Evolutionary conservation across 305 asterid species (phyloP).

Genomic region (Fraxinus velutina): DNA sequence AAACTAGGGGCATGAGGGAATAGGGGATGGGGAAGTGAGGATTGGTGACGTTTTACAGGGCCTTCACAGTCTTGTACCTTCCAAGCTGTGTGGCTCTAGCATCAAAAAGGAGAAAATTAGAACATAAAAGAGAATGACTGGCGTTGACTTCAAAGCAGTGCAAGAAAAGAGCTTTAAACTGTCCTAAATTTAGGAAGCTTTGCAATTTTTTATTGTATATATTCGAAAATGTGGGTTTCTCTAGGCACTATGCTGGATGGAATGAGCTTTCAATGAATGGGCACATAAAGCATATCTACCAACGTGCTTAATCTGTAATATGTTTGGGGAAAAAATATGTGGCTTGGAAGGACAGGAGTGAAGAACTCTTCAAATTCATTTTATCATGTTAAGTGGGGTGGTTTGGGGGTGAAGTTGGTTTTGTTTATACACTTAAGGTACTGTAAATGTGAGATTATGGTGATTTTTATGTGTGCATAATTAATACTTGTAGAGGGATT

Average conservation of each 20-base stretch:
- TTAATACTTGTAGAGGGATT: neutral
- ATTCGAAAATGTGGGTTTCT: neutral
- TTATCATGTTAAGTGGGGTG: neutral
- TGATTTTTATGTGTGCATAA: neutral
- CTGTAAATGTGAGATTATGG: neutral
- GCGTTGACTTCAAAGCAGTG: neutral
- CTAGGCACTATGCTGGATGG: neutral
- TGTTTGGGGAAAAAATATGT: neutral
- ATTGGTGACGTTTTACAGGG: neutral
- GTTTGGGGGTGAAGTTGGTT: neutral
- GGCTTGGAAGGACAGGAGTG: neutral
- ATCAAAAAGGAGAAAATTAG: neutral
- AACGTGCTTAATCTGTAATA: neutral
- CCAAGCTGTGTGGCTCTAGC: neutral
- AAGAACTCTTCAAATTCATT: neutral
- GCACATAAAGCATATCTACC: neutral
- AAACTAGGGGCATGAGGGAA: neutral
- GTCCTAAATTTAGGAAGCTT: neutral
- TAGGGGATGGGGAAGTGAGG: neutral
- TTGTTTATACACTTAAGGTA: neutral
- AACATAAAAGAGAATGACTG: neutral
- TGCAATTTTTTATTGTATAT: neutral
- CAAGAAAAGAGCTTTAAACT: neutral
- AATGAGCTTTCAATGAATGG: conserved; percentile 1
- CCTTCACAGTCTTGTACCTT: neutral